Evolutionary conservation across 495 filamentous ascomycete genomes (phyloP), one percentile per base, ranked within the genome.

Genomic region (Symbiotaphrina buchneri): DNA sequence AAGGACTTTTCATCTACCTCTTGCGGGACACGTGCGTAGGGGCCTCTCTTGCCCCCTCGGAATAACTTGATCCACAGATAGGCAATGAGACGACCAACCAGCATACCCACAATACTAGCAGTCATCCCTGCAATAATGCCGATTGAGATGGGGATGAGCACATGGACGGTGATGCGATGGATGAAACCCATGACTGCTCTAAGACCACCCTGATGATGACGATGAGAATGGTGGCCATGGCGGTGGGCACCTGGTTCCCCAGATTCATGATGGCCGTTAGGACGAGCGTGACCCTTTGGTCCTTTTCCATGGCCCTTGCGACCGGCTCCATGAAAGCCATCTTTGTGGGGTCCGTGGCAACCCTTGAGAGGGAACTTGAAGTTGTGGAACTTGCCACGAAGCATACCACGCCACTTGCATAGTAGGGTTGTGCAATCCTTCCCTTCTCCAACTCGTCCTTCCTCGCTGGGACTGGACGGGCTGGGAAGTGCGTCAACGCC

Each of bases 71-170:
- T 55, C 54, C 54, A 64, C 18, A 60, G 19, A 18, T 52, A 52
- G 30, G 65, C 52, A 16, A 52, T 39, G 21, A 59, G 34, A 6
- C 55, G 55, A 13, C 61, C 59, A 37, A 60, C 46, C 14, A 58
- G 41, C 58, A 65, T 65, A 21, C 60, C 60, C 30, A 66, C 39
- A 18, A 63, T 39, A 50, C 58, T 60, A 28, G 57, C 52, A 27
- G 46, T 47, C n/a, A 67, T 48, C 39, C 63, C 63, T 31, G 58
- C 59, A 18, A 56, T 43, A 27, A 67, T 51, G 29, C 63, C 63
- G 28, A 67, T 44, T 10, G 59, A 35, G 14, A 65, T 45, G 0
- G 62, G 63, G 15, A 67, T 45, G 13, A 67, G 39, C 20, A 67
- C 55, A 36, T 63, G 55, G 6, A 53, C 44, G 22, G 48, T 48